Evolutionary conservation across 1,139 yeast species (phyloP), one percentile per base, ranked within the genome.

Genomic region (Debaryomyces udenii): DNA sequence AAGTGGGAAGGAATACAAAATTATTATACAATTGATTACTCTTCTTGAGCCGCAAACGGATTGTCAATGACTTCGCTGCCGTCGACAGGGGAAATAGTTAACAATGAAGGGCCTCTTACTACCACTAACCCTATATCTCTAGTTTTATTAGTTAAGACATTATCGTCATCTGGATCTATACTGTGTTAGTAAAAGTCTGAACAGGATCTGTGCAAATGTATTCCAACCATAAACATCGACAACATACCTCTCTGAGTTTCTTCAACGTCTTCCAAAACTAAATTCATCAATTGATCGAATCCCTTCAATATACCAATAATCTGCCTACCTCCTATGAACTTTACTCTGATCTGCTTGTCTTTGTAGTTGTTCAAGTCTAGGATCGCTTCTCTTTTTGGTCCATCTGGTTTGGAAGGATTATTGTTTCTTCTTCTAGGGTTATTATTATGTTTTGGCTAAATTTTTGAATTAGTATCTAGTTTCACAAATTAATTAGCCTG

Each of bases 351-450:
- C 50, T 76, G 66, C 51, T 85, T 75, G 59, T 88, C 94, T 55
- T 81, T 80, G 60, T 87, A 88, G 56, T 83, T 86, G 49, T 83
- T 80, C 48, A 93, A 73, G 60, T 91, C 94, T 48, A 90, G 70
- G 50, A 91, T 89, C 22, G 96, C 96, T 50, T 91, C 97, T 63
- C 88, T 83, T 68, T 84, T 85, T 26, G 96, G 96, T 9, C 91
- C 82, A 55, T 83, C 90, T 47, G 74, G 74, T 55, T 77, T 76
- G 39, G 59, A 61, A 44, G 62, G 59, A 36, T 53, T 44, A 47
- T 55, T 54, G 38, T 51, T 56, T 53, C 62, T 64, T 48, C 61
- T 59, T 52, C 63, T 63, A 44, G 54, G 53, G 43, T 43, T 49
- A 38, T 50, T 45, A 32, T 37, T 27, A 26, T 32, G 35, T 22